These are phyloP conservation scores for Ceratobasidium papillatum DNA, from an alignment of 1,284 basidiomycete genomes.

Conservation along the genomic window DNA sequence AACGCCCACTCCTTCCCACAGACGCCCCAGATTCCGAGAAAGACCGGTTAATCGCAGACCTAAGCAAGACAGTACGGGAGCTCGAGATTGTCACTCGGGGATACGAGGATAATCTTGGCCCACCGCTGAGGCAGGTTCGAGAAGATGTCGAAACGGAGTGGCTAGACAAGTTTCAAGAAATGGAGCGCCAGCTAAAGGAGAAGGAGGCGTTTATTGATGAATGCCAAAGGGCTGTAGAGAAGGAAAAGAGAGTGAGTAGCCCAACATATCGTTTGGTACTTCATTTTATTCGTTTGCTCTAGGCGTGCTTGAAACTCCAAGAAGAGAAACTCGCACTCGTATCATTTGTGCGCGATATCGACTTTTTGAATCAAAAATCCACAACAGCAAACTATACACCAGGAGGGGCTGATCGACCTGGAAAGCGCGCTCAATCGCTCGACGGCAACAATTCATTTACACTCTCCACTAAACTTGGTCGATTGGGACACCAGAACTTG, in stretches of 20 bases:
- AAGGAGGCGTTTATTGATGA: constrained; percentile 76
- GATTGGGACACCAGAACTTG: constrained; percentile 3
- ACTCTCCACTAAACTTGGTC: constrained; percentile 10
- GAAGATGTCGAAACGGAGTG: constrained; percentile 87
- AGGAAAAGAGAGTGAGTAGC: constrained; percentile 68
- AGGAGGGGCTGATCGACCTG: constrained; percentile 9
- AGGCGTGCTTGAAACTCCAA: constrained; percentile 67
- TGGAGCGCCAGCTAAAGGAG: constrained; percentile 68
- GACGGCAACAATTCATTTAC: constrained; percentile 28
- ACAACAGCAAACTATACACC: constrained; percentile 26
- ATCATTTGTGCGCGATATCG: constrained; percentile 79
- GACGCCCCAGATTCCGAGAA: constrained; percentile 73
- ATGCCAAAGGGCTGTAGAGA: constrained; percentile 73
- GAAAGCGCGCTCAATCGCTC: constrained; percentile 28
- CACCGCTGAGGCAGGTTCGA: constrained; percentile 72
- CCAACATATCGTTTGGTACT: constrained; percentile 3
- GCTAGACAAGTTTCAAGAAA: constrained; percentile 66
- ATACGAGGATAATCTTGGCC: constrained; percentile 75
- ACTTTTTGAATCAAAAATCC: constrained; percentile 49
- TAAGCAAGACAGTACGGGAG: constrained; percentile 72
- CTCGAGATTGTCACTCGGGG: constrained; percentile 73
- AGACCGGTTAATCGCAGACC: constrained; percentile 72
- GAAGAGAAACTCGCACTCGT: constrained; percentile 76
- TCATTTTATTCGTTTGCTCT: constrained; percentile 44
- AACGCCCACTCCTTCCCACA: constrained; percentile 66